phyloP scores from a whole-genome alignment of 164 flowering plant species.

The Hamamelis virginiana region DNA sequence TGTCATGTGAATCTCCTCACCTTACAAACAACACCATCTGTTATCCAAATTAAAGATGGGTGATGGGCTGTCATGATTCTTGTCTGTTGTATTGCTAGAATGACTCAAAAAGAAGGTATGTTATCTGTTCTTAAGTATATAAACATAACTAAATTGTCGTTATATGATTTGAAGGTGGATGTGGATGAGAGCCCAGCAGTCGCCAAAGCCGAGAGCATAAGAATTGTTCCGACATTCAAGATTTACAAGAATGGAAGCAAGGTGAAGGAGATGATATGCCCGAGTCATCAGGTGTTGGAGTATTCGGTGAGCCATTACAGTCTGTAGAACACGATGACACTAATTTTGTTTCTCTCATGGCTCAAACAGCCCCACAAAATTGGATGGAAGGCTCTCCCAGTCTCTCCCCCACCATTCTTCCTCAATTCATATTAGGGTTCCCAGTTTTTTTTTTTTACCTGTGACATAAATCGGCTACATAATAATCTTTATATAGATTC shows the following conservation, averaged over 20 bases:
- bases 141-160: background rate
- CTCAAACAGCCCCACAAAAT: background rate
- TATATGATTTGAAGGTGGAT: constrained; percentile 61
- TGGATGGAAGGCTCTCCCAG: constrained; percentile 6
- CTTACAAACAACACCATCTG: too few relatives aligned
- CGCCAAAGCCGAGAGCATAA: constrained; percentile 59
- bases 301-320: constrained; percentile 68
- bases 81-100: too few relatives aligned
- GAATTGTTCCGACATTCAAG: constrained; percentile 76
- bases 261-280: constrained; percentile 77
- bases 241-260: constrained; percentile 72
- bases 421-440: constrained; percentile 26
- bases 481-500: constrained; percentile 24
- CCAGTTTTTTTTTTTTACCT: constrained; percentile 23
- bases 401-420: constrained; percentile 5
- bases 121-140: too few relatives aligned
- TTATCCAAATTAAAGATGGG: too few relatives aligned
- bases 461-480: constrained; percentile 32
- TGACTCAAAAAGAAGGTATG: too few relatives aligned
- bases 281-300: constrained; percentile 70
- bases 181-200: constrained; percentile 56
- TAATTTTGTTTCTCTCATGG: background rate
- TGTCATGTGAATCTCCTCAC: too few relatives aligned
- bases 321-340: too few relatives aligned
- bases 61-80: too few relatives aligned